A percentile compares a stretch with the other conserved stretches of the same genome.
These are phyloP conservation scores for Ligustrum vulgare DNA, from an alignment of 257 asterid species.

Conservation along the genomic window DNA sequence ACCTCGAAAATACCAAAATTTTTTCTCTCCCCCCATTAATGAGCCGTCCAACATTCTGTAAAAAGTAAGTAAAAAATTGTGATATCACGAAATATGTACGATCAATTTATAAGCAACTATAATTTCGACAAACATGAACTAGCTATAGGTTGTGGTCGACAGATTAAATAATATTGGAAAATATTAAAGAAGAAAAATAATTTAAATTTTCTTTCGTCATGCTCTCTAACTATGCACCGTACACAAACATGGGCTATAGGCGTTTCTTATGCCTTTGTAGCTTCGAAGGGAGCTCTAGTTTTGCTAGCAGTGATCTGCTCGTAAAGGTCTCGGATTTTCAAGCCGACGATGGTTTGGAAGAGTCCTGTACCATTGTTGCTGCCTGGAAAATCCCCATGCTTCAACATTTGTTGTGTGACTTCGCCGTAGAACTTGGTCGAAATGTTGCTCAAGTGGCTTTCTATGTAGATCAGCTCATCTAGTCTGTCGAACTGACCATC, in stretches of 20 bases:
- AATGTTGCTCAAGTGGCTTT: conserved; percentile 94
- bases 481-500: conserved; percentile 97
- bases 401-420: conserved; percentile 90
- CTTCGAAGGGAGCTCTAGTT: conserved; percentile 52
- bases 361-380: conserved; percentile 99
- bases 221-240: background rate
- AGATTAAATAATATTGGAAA: background rate
- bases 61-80: too few relatives aligned
- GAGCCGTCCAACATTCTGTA: too few relatives aligned
- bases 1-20: too few relatives aligned
- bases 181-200: background rate
- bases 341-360: conserved; percentile 84
- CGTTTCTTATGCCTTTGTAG: conserved; percentile 63
- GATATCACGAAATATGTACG: too few relatives aligned
- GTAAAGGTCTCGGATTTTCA: conserved; percentile 80
- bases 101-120: too few relatives aligned
- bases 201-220: background rate
- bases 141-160: background rate
- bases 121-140: too few relatives aligned
- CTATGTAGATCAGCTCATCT: conserved; percentile 79
- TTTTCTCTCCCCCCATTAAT: too few relatives aligned
- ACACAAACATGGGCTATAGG: background rate
- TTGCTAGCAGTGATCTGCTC: conserved; percentile 75
- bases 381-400: conserved; percentile 55
- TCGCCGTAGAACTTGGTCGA: conserved; percentile 94